A percentile compares a stretch with the other conserved stretches of the same genome.
These are phyloP conservation scores for Xerocomellus chrysenteron DNA, from an alignment of 768 basidiomycete species.

Conservation along the genomic window DNA sequence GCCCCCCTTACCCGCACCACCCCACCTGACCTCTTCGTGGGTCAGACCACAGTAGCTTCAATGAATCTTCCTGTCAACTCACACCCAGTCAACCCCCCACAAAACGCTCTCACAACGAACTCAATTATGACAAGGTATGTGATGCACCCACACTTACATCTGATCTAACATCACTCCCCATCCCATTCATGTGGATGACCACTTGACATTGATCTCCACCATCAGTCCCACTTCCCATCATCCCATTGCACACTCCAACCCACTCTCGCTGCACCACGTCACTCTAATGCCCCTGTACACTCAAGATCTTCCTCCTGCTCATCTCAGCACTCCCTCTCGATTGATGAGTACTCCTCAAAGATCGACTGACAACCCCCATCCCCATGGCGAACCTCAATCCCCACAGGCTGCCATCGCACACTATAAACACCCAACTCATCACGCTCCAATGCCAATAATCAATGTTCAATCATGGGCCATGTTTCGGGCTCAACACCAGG, in stretches of 20 bases:
- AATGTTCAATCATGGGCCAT: constrained; percentile 19
- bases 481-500: constrained; percentile 20
- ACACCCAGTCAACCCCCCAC: constrained; percentile 32
- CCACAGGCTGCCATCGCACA: constrained; percentile 25
- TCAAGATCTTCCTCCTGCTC: constrained; percentile 37
- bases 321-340: constrained; percentile 31
- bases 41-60: constrained; percentile 44
- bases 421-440: constrained; percentile 28
- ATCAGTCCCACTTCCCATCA: constrained; percentile 22
- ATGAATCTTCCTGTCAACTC: constrained; percentile 29
- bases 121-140: constrained; percentile 30
- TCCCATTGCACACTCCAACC: constrained; percentile 10
- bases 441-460: constrained; percentile 8
- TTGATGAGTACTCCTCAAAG: constrained; percentile 49
- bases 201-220: constrained; percentile 23
- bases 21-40: constrained; percentile 30
- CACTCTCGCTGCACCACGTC: constrained; percentile 4
- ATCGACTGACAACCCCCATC: constrained; percentile 36
- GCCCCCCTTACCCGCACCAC: constrained; percentile 39
- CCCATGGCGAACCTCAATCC: constrained; percentile 29
- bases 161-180: constrained; percentile 9
- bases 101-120: constrained; percentile 45
- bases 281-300: constrained; percentile 7
- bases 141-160: fast-evolving
- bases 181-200: constrained; percentile 7